phyloP scores from a whole-genome alignment of 1,284 basidiomycete species.

The Xanthoconium separans region DNA sequence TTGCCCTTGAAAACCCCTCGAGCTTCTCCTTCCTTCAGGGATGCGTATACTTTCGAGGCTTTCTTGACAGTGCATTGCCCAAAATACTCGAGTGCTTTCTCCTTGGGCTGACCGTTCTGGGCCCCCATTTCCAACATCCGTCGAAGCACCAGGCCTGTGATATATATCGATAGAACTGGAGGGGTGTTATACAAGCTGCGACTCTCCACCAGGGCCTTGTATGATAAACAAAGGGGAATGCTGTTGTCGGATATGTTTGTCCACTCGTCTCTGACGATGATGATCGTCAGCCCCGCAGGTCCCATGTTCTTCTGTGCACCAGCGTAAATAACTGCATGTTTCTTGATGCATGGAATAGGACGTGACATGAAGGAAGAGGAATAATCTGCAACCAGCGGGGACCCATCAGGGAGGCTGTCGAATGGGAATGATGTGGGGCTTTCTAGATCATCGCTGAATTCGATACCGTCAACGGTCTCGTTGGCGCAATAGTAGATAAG shows the following conservation, averaged over 20 bases:
- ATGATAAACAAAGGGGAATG: conserved; percentile 81
- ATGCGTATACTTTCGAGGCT: conserved; percentile 71
- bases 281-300: conserved; percentile 89
- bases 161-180: conserved; percentile 90
- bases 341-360: conserved; percentile 84
- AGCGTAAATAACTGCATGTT: conserved; percentile 93
- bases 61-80: conserved; percentile 71
- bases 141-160: conserved; percentile 84
- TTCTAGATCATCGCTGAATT: conserved; percentile 67
- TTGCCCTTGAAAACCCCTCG: conserved; percentile 67
- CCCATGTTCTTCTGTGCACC: conserved; percentile 99
- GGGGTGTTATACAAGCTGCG: conserved; percentile 95
- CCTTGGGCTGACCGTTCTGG: conserved; percentile 20
- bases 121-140: conserved; percentile 50
- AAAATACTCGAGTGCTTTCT: conserved; percentile 75
- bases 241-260: conserved; percentile 66
- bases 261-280: conserved; percentile 92
- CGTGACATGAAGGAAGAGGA: conserved; percentile 97
- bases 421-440: conserved; percentile 81
- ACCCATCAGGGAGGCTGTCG: conserved; percentile 63
- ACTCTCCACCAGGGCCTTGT: conserved; percentile 78
- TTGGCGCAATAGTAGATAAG: conserved; percentile 99
- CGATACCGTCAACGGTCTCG: conserved; percentile 96
- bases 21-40: conserved; percentile 68
- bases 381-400: conserved; percentile 91